Base-by-base conservation (phyloP, 2,329 filamentous ascomycete genomes). In the Exophiala dermatitidis region DNA sequence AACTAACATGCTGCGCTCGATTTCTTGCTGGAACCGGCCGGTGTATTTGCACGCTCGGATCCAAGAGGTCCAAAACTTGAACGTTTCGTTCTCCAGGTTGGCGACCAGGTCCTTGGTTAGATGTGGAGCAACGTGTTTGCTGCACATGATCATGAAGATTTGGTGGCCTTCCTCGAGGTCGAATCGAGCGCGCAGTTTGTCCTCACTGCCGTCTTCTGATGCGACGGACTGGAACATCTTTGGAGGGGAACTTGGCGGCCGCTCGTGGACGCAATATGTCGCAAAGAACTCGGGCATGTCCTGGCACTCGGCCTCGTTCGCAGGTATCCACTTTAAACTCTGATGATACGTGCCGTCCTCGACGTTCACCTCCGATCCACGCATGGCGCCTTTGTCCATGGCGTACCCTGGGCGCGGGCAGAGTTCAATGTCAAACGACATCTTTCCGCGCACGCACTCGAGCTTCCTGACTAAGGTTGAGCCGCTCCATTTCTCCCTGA, bases 391-490 rank as follows among this genome's bases (percentile, higher is more conserved):
- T 1, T 73, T 59, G 43, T 83, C 80, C 46, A 74, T 74, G 2
- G 83, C 85, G 64, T 89, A 90, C 60, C 83, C 80, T 65, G 88
- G 86, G 1, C 83, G 81, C 1, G 86, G 86, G 60, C 88, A 88
- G 8, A 89, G 72, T 59, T 88, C 83, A 5, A 89, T 72, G 44
- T 86, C 77, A 28, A 89, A 70, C 45, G 80, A 77, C 64, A 88
- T 74, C 1, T 71, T 69, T 10, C 86, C 85, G 42, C 86, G 79
- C 61, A 87, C 82, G 62, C 86, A 89, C 65, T 88, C 85, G 1
- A 87, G 80, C 50, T 85, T 77, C 46, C 86, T 74, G 19, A 88
- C 79, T 29, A 89, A 71, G n/a, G 65, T 65, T 1, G 69, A 59
- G 10, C 56, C 56, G 68, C 57, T 59, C 54, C 57, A 57, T 47